phyloP scores from a whole-genome alignment of 257 asterid species.

The Solanum paucissectum region DNA sequence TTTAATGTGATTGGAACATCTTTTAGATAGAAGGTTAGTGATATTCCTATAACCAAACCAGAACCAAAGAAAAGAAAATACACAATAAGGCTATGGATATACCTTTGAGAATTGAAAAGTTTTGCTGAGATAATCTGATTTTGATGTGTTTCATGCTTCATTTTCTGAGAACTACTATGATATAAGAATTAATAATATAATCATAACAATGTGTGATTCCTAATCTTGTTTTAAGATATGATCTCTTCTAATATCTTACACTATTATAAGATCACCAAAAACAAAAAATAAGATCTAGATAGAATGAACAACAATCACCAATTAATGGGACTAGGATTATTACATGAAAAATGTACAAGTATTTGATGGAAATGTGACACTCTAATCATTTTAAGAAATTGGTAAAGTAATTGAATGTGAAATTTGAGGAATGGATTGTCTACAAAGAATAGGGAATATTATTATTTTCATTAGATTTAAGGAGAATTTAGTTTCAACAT shows the following conservation, averaged over 20 bases:
- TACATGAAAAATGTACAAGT: background rate
- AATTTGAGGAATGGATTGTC: background rate
- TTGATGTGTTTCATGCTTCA: constrained; percentile 12
- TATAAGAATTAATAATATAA: background rate
- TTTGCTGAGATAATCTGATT: constrained; percentile 8
- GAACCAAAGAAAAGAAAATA: constrained; percentile 57
- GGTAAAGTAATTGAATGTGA: background rate
- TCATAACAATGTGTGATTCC: background rate
- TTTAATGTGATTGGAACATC: constrained; percentile 17
- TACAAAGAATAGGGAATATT: background rate
- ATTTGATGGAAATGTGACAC: background rate
- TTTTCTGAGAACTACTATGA: background rate
- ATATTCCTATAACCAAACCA: constrained; percentile 60
- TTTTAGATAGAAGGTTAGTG: constrained; percentile 34
- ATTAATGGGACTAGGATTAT: background rate
- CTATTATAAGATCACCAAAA: background rate
- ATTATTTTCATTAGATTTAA: background rate
- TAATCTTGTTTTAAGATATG: background rate
- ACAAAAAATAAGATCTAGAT: background rate
- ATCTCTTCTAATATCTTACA: background rate
- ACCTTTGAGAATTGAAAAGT: constrained; percentile 12
- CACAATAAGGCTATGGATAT: constrained; percentile 31
- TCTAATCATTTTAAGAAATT: background rate
- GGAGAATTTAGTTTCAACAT: background rate
- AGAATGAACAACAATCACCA: background rate